Base-by-base conservation (phyloP, 805 yeast genomes). In the Candida caryicola region DNA sequence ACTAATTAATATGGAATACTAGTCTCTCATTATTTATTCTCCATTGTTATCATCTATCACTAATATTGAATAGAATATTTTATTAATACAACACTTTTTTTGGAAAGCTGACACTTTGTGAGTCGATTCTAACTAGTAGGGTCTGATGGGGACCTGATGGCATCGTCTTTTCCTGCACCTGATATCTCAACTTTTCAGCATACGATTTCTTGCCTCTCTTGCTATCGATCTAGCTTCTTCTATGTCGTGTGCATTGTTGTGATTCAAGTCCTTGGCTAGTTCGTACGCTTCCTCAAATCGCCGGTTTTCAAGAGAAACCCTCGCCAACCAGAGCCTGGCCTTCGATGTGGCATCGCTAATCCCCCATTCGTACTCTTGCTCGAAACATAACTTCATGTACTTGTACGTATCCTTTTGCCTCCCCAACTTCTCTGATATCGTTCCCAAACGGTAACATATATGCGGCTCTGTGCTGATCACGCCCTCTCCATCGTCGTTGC, bases 171-270 rank as follows among this genome's bases (percentile, higher is more conserved):
- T n/a, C n/a, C n/a, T n/a, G n/a, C n/a, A n/a, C n/a, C n/a, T n/a
- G n/a, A n/a, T n/a, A 29, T 6, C 5, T 12, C 10, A 29, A 12
- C 18, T 29, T 23, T 34, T 34, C 30, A 42, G 31, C 64, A 80
- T 62, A 40, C 79, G 69, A 50, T 71, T 74, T 43, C 88, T 62
- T 10, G 93, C 88, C 44, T 85, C 91, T 51, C 89, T 71, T 0
- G 91, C 86, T 23, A 90, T 82, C 0, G 82, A 73, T 30, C 96
- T 66, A 0, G 96, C 96, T 56, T 89, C 96, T 51, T 89, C 96
- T 14, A 89, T 78, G 52, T 85, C 95, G 40, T 81, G 87, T 9
- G 89, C 82, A n/a, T 84, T 76, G 19, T 91, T 95, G 37, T 64
- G 64, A 33, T 62, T 63, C 47, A 88, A 71, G 40, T 81, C 85